A percentile compares a stretch with the other conserved stretches of the same genome.
phyloP scores from a whole-genome alignment of 345 rosid species.

The Anacardium occidentale region DNA sequence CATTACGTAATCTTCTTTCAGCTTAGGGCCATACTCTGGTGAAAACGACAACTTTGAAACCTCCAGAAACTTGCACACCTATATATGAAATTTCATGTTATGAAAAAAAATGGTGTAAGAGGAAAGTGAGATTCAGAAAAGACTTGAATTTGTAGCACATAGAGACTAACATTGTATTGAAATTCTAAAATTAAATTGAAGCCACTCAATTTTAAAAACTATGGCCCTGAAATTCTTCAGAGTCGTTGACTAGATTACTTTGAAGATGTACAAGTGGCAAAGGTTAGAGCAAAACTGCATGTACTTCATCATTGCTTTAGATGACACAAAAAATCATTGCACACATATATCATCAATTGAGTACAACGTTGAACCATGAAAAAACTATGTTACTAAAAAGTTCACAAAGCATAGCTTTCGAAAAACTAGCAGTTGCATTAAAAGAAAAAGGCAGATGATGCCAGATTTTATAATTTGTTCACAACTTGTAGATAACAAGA shows the following conservation, averaged over 20 bases:
- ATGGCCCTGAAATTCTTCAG: not conserved
- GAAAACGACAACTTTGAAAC: conserved; percentile 91
- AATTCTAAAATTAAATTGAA: not conserved
- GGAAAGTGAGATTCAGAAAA: conserved; percentile 12
- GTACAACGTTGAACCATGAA: not conserved
- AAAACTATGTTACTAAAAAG: not conserved
- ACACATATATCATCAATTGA: not conserved
- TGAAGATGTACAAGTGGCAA: not conserved
- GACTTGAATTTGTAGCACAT: conserved; percentile 1
- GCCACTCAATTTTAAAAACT: not conserved
- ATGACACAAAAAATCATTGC: not conserved
- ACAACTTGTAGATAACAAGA: not conserved
- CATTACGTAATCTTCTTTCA: conserved; percentile 92
- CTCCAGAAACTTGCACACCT: conserved; percentile 99
- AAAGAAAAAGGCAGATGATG: not conserved
- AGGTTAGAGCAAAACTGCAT: not conserved
- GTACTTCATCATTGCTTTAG: not conserved
- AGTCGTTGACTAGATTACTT: not conserved
- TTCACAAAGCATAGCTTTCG: not conserved
- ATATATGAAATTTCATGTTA: conserved; percentile 26
- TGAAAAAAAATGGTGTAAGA: conserved; percentile 27
- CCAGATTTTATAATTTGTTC: not conserved
- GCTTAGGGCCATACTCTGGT: conserved; percentile 95
- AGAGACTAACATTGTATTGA: not conserved
- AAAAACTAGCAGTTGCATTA: not conserved